Conservation (phyloP, 768 basidiomycete species). For the Leccinellum albellum region DNA sequence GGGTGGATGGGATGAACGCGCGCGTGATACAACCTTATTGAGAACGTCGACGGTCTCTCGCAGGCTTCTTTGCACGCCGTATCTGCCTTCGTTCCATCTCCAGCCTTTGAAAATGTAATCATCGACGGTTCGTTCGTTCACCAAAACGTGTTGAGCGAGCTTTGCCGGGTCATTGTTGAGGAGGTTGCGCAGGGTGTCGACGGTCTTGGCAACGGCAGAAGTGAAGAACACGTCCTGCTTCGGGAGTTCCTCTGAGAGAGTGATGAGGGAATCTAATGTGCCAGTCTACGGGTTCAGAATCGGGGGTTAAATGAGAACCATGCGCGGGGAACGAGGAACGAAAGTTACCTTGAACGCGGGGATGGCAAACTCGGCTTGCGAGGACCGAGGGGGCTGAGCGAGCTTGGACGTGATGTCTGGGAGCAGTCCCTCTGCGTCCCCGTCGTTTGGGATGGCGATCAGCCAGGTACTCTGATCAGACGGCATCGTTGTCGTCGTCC, state of each 20-base stretch:
- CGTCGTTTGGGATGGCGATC: slow-evolving; percentile 80
- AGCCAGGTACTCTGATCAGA: slow-evolving; percentile 97
- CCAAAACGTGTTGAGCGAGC: slow-evolving; percentile 68
- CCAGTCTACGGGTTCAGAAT: slow-evolving; percentile 61
- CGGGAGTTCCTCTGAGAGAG: slow-evolving; percentile 87
- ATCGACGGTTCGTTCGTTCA: slow-evolving; percentile 78
- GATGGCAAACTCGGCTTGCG: slow-evolving; percentile 59
- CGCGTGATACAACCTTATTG: slow-evolving; percentile 59
- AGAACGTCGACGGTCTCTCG: slow-evolving; percentile 82
- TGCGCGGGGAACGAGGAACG: background rate
- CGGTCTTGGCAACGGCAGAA: slow-evolving; percentile 81
- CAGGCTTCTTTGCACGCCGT: slow-evolving; percentile 77
- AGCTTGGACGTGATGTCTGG: slow-evolving; percentile 67
- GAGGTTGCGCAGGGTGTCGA: slow-evolving; percentile 89
- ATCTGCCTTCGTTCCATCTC: slow-evolving; percentile 94
- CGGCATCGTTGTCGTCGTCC: slow-evolving; percentile 57
- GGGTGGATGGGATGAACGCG: slow-evolving; percentile 3
- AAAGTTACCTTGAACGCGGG: slow-evolving; percentile 82
- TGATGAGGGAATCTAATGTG: slow-evolving; percentile 84
- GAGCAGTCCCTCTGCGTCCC: slow-evolving; percentile 72
- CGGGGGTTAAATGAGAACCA: slow-evolving; percentile 7
- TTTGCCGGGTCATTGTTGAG: slow-evolving; percentile 82
- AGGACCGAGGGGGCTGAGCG: slow-evolving; percentile 50
- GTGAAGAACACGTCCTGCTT: slow-evolving; percentile 91
- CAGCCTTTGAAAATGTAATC: slow-evolving; percentile 76